Base-by-base conservation (phyloP, 306 rosid species). In the Medicago truncatula region DNA sequence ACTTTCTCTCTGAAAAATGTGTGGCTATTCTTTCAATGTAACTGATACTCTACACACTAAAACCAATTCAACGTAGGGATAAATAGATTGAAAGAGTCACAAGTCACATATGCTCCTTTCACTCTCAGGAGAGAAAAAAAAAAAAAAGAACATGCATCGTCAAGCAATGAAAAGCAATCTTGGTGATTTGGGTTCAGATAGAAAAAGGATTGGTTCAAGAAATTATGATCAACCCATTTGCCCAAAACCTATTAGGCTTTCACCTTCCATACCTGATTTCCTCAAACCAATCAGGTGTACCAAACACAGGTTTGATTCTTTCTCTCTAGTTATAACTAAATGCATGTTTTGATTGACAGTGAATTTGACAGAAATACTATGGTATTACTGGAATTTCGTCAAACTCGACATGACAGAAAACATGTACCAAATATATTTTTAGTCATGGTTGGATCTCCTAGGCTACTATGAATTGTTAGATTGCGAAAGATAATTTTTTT, bases 191-290 rank as follows among this genome's bases (percentile, higher is more conserved):
- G 78, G 43, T 34, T 20, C 84, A 46, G 82, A 84, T 4, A 79
- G 78, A 44, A 81, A 83, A 76, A 78, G 64, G 78, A 78, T 79
- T 57, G 87, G 74, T 49, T 65, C 79, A 47, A 83, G 57, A 11
- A 71, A 54, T 36, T 78, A 73, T 58, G 86, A 75, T 21, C 93
- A 77, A 57, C 97, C 96, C 15, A 82, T 93, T 65, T 93, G 97
- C 69, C 98, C 97, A 0, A 91, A 87, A 50, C 98, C 98, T 7
- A 85, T 83, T 31, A 84, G 88, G 61, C 53, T 81, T 16, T 70
- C 88, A 63, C 87, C 88, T 65, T 47, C 88, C 52, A 23, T 91
- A 9, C 91, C 93, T 36, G 96, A 86, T 31, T 86, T 91, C 78
- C 89, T 93, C 85, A 83, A 73, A 74, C 97, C 97, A 67, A 79